phyloP scores from a whole-genome alignment of 495 filamentous ascomycete species.

The Penicillium canariense region DNA sequence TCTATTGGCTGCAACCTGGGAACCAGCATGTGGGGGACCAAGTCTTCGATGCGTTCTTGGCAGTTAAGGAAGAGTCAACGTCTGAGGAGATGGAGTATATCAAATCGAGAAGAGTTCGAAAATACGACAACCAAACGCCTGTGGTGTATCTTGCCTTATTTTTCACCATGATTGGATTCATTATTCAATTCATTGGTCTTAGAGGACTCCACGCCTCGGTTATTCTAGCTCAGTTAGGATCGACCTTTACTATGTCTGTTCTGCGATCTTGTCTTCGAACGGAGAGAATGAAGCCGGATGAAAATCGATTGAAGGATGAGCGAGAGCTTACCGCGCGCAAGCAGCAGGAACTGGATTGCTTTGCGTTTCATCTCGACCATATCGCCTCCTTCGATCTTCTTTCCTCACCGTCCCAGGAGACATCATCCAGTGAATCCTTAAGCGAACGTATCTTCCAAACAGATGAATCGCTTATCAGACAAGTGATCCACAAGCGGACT shows the following conservation, averaged over 20 bases:
- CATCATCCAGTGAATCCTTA: constrained; percentile 8
- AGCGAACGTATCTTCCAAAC: background rate
- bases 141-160: constrained; percentile 22
- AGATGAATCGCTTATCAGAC: background rate
- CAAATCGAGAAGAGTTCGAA: constrained; percentile 31
- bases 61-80: constrained; percentile 23
- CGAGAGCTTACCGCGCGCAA: constrained; percentile 25
- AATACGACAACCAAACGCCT: constrained; percentile 1
- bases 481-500: constrained; percentile 28
- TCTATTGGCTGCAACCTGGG: constrained; percentile 46
- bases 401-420: background rate
- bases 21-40: constrained; percentile 41
- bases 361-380: constrained; percentile 37
- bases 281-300: constrained; percentile 32
- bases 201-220: constrained; percentile 50
- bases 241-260: constrained; percentile 46
- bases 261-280: constrained; percentile 47
- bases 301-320: constrained; percentile 30
- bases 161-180: constrained; percentile 45
- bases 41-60: constrained; percentile 38
- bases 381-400: constrained; percentile 27
- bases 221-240: constrained; percentile 43
- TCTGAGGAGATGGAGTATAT: constrained; percentile 29
- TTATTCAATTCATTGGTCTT: constrained; percentile 50
- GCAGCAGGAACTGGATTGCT: constrained; percentile 47